Conservation (phyloP, 2,329 filamentous ascomycete species). For the Oidium heveae region DNA sequence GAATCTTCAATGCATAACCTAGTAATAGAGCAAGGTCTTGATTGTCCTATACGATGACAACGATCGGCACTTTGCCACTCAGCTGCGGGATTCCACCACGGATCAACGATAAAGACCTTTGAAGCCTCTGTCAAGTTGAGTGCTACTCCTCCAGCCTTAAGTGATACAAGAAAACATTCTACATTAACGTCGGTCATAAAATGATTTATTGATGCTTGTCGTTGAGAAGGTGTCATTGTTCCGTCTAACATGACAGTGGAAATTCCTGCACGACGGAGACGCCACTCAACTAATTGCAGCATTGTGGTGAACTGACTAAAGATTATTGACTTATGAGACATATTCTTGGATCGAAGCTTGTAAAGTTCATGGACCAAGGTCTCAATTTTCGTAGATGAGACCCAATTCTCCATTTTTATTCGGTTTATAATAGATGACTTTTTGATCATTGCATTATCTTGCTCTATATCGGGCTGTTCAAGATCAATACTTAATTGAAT, state of each 20-base stretch:
- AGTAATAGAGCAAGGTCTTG: constrained; percentile 78
- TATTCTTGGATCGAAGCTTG: constrained; percentile 72
- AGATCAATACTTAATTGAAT: constrained; percentile 76
- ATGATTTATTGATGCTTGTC: constrained; percentile 79
- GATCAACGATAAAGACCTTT: constrained; percentile 85
- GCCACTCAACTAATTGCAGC: constrained; percentile 93
- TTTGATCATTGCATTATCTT: constrained; percentile 66
- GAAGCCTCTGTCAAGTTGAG: constrained; percentile 89
- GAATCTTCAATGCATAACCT: constrained; percentile 91
- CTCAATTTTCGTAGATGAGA: constrained; percentile 93
- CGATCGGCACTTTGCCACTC: constrained; percentile 96
- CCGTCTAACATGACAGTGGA: constrained; percentile 96
- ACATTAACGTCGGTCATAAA: constrained; percentile 92
- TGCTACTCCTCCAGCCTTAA: constrained; percentile 90
- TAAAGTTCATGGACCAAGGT: constrained; percentile 85
- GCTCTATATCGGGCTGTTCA: constrained; percentile 84
- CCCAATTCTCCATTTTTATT: constrained; percentile 98
- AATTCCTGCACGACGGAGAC: constrained; percentile 83
- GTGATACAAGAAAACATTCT: constrained; percentile 83
- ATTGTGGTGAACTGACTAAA: constrained; percentile 96
- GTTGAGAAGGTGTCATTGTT: constrained; percentile 83
- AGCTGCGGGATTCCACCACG: constrained; percentile 99
- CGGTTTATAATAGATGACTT: constrained; percentile 96
- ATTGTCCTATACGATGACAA: constrained; percentile 87
- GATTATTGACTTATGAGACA: constrained; percentile 88